phyloP scores from a whole-genome alignment of 305 asterid genomes.

The Stenogyne calaminthoides region DNA sequence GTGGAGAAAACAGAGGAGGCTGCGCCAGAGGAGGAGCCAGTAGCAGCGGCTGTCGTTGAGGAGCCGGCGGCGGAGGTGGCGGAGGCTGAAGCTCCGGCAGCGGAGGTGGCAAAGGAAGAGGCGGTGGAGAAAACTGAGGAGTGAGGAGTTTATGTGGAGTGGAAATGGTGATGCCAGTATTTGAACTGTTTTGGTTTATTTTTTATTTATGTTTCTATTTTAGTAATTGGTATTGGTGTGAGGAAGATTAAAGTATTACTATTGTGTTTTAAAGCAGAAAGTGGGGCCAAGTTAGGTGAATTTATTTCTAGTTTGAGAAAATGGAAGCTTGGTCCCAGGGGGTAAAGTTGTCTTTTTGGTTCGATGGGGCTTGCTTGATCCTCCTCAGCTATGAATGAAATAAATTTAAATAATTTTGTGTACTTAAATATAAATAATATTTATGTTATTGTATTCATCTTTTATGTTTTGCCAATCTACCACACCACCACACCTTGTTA shows the following conservation, averaged over 20 bases:
- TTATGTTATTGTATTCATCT: no score
- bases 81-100: background rate
- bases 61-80: slow-evolving; percentile 28
- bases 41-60: slow-evolving; percentile 1
- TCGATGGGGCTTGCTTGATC: slow-evolving; percentile 30
- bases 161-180: slow-evolving; percentile 8
- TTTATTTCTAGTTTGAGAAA: background rate
- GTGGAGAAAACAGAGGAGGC: slow-evolving; percentile 31
- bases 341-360: slow-evolving; percentile 24
- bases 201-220: slow-evolving; percentile 5
- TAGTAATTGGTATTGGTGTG: slow-evolving; percentile 10
- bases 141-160: slow-evolving; percentile 22
- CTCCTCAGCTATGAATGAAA: slow-evolving; percentile 18
- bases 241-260: slow-evolving; percentile 2
- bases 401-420: background rate
- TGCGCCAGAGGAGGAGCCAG: background rate
- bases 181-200: slow-evolving; percentile 26
- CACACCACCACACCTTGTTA: no score
- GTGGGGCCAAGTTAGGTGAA: slow-evolving; percentile 4
- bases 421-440: background rate
- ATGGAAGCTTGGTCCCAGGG: slow-evolving; percentile 17
- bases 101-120: slow-evolving; percentile 18
- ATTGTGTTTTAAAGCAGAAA: slow-evolving; percentile 25
- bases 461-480: no score
- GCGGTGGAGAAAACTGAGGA: slow-evolving; percentile 43